A percentile compares a stretch with the other conserved stretches of the same genome.
phyloP scores from a whole-genome alignment of 371 early-diverging fungal species.

The Apophysomyces ossiformis region DNA sequence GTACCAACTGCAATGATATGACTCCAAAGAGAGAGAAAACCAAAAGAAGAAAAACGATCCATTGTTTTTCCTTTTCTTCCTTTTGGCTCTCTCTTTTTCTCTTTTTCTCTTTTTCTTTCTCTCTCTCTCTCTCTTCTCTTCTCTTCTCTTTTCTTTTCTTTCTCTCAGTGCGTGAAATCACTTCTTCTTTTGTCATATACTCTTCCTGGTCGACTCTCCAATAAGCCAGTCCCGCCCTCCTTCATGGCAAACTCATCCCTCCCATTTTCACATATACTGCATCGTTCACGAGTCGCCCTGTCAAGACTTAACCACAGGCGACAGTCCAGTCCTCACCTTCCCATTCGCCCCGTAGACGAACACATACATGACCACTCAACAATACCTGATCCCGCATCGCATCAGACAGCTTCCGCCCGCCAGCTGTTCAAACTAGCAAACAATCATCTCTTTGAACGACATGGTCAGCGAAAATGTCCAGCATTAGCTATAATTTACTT shows the following conservation, averaged over 20 bases:
- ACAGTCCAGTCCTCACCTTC: constrained; percentile 19
- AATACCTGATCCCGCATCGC: constrained; percentile 10
- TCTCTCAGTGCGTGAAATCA: constrained; percentile 16
- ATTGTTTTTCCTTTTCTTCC: constrained; percentile 15
- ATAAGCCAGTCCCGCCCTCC: constrained; percentile 8
- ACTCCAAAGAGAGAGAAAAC: too few species aligned
- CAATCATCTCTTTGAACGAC: constrained; percentile 63
- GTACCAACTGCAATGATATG: too few species aligned
- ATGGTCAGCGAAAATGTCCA: constrained; percentile 43
- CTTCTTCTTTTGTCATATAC: constrained; percentile 8
- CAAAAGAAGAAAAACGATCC: constrained; percentile 9
- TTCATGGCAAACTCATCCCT: constrained; percentile 25
- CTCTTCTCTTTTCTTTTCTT: neutral
- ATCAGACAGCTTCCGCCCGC: constrained; percentile 4
- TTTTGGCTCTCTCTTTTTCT: constrained; percentile 22
- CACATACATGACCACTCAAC: too few species aligned
- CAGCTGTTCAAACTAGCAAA: constrained; percentile 51
- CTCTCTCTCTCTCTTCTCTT: constrained; percentile 9
- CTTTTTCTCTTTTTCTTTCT: neutral
- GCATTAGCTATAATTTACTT: constrained; percentile 50
- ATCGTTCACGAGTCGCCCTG: constrained; percentile 28
- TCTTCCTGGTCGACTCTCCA: constrained; percentile 10
- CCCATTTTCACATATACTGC: constrained; percentile 26
- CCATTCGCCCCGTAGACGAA: too few species aligned
- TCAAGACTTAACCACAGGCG: constrained; percentile 21